These are phyloP conservation scores for Cyberlindnera maclurae DNA, from an alignment of 805 yeast genomes.

Conservation along the genomic window DNA sequence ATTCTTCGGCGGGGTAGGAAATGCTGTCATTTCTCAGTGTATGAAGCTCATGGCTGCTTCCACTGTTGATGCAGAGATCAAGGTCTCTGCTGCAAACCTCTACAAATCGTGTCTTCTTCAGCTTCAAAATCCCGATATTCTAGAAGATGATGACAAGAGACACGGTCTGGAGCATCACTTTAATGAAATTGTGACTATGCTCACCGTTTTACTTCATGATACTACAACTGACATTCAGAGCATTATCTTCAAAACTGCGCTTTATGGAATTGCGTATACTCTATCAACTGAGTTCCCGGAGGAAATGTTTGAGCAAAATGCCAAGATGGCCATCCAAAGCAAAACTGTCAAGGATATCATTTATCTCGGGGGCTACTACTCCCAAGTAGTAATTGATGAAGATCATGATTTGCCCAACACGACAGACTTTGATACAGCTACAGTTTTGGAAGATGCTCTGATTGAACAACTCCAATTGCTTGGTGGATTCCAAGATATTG, in stretches of 20 bases:
- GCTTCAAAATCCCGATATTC: conserved; percentile 44
- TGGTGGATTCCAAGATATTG: conserved; percentile 15
- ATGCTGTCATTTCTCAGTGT: conserved; percentile 44
- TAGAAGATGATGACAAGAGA: conserved; percentile 31
- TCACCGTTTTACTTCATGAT: conserved; percentile 9
- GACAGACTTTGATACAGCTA: conserved; percentile 11
- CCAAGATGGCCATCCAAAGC: conserved; percentile 7
- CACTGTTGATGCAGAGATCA: conserved; percentile 30
- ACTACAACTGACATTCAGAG: conserved; percentile 7
- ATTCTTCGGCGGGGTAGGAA: conserved; percentile 71
- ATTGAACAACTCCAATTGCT: conserved; percentile 30
- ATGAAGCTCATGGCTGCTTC: conserved; percentile 31
- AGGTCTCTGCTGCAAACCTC: conserved; percentile 42
- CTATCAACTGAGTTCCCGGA: conserved; percentile 20
- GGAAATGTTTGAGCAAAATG: conserved; percentile 13
- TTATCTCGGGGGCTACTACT: conserved; percentile 8
- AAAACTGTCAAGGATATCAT: conserved; percentile 12
- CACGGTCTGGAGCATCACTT: conserved; percentile 18
- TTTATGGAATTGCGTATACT: conserved; percentile 13
- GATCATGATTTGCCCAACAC: conserved; percentile 7
- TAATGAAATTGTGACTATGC: conserved; percentile 11
- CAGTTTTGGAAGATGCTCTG: conserved; percentile 21
- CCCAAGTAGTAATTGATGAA: conserved; percentile 10
- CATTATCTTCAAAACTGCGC: conserved; percentile 11
- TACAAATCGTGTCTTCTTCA: conserved; percentile 47